Base-by-base conservation (phyloP, 2,329 filamentous ascomycete genomes). In the Cryoendolithus antarcticus region DNA sequence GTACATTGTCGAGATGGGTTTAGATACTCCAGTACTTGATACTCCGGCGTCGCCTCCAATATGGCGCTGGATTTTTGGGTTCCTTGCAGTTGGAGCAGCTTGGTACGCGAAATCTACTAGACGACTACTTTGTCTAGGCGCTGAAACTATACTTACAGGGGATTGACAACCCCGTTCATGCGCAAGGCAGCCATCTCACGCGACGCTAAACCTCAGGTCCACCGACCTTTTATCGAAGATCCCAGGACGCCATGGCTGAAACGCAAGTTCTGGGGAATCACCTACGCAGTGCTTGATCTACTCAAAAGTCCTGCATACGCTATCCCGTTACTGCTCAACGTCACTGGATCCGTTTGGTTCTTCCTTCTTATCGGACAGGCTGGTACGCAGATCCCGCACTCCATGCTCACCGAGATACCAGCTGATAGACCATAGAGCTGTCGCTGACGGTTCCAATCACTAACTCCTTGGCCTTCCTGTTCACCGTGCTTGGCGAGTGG, bases 271-370 rank as follows among this genome's bases (percentile, higher is more conserved):
- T 74, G 77, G 46, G 72, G 72, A 1, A 69, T 80, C 6, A 74
- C 81, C 53, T 91, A 85, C 57, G 80, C 78, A 3, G 82, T 89
- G 1, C 54, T 78, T 9, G 88, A 94, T 55, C 66, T 95, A 42
- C 62, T 96, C 38, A 69, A 73, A 42, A 86, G 86, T 50, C 88
- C 88, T 29, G 73, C 75, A 11, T 96, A 96, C 62, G 83, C 86
- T 4, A 64, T 93, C 19, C 89, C 89, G 12, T 62, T 96, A 50
- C 63, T 94, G 38, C 63, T 94, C 42, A 96, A 96, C 58, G 64
- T 96, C 38, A 94, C 89, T 2, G 89, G 89, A 24, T 93, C 86
- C 56, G 72, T 95, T 40, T 96, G 89, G 89, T 96, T 96, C 63
- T 96, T 96, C 53, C 63, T 96, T 49, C 67, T 96, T 48, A 89